Percentiles rank a stretch among this genome's conserved stretches.
Conservation (phyloP, 2,329 filamentous ascomycete species). For the Penicillium paneum region DNA sequence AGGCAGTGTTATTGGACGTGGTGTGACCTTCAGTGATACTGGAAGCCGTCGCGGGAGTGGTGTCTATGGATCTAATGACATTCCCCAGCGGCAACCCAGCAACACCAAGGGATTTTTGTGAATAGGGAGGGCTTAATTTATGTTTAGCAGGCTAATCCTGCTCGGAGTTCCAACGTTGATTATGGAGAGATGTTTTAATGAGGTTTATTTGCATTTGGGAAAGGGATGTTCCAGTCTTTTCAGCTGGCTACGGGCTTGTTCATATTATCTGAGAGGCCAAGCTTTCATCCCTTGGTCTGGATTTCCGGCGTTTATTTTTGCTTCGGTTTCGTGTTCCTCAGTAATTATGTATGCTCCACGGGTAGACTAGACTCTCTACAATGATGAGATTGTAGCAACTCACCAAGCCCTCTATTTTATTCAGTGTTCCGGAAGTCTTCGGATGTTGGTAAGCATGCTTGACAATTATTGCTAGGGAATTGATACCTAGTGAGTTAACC, state of each 20-base stretch:
- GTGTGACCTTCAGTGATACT: constrained; percentile 37
- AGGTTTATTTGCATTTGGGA: constrained; percentile 17
- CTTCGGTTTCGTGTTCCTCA: background rate
- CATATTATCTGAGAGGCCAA: constrained; percentile 15
- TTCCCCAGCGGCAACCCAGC: constrained; percentile 66
- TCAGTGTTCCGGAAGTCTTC: background rate
- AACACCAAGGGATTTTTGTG: constrained; percentile 76
- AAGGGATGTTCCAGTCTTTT: constrained; percentile 8
- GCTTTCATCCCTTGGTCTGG: constrained; percentile 1
- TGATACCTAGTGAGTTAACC: too few species aligned
- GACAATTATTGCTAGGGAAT: too few species aligned
- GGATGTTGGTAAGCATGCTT: background rate
- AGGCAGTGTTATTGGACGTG: constrained; percentile 35
- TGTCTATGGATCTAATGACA: constrained; percentile 45
- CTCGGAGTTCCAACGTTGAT: constrained; percentile 14
- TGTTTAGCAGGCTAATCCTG: constrained; percentile 18
- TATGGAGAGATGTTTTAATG: constrained; percentile 8
- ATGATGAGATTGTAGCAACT: constrained; percentile 7
- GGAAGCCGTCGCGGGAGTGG: constrained; percentile 41
- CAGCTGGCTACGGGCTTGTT: constrained; percentile 10
- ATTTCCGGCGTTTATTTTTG: constrained; percentile 2
- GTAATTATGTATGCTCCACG: constrained; percentile 13
- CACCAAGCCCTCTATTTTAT: background rate
- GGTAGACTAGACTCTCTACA: constrained; percentile 9
- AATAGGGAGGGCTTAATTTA: constrained; percentile 16